Conservation (phyloP, 2,329 filamentous ascomycete genomes). For the Phialemoniopsis sp. region DNA sequence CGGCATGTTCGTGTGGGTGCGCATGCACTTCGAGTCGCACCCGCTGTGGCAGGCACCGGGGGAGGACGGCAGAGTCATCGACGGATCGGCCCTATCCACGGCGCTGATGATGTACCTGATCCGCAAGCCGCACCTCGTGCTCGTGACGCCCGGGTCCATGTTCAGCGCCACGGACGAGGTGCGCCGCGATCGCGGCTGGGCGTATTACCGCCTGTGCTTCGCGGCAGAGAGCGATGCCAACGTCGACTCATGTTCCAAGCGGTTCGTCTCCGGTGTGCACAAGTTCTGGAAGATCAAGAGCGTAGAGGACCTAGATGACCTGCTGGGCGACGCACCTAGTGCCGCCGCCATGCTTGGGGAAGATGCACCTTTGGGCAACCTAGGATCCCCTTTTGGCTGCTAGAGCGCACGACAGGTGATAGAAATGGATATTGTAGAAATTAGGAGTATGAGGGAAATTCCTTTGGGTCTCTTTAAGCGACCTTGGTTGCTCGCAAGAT, state of each 20-base stretch:
- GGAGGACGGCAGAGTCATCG: constrained; percentile 33
- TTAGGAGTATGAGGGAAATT: too few relatives aligned
- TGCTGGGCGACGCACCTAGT: constrained; percentile 36
- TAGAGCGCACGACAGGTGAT: constrained; percentile 5
- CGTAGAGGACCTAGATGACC: constrained; percentile 59
- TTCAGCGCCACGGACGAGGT: constrained; percentile 68
- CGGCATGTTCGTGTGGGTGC: constrained; percentile 91
- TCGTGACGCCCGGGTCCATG: constrained; percentile 67
- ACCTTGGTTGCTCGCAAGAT: too few relatives aligned
- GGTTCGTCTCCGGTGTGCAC: constrained; percentile 65
- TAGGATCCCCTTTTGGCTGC: constrained; percentile 23
- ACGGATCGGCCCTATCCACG: constrained; percentile 50
- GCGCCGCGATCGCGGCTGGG: constrained; percentile 55
- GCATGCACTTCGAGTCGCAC: constrained; percentile 67
- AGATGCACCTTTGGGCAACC: constrained; percentile 20
- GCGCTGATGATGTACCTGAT: constrained; percentile 72
- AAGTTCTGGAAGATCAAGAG: constrained; percentile 76
- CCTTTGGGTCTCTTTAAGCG: too few relatives aligned
- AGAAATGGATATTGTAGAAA: too few relatives aligned
- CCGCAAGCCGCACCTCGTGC: constrained; percentile 62
- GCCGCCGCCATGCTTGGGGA: constrained; percentile 2
- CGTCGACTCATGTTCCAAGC: constrained; percentile 55
- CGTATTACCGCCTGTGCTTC: constrained; percentile 77
- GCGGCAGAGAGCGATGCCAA: constrained; percentile 74
- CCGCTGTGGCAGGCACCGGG: constrained; percentile 53